These are phyloP conservation scores for Vigna hirtella DNA, from an alignment of 306 rosid species.

Conservation along the genomic window DNA sequence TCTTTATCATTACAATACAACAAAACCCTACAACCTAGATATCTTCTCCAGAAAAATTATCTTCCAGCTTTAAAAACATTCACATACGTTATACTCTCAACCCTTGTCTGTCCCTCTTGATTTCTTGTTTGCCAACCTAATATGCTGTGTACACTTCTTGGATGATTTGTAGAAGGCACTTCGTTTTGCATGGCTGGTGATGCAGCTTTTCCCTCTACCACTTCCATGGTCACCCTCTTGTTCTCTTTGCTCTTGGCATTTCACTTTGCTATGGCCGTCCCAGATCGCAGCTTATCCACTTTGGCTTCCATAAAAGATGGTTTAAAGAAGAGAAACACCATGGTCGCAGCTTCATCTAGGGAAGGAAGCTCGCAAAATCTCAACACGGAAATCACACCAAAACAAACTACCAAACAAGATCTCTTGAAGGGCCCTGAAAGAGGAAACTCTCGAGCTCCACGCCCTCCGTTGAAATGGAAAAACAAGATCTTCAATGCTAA, in stretches of 20 bases:
- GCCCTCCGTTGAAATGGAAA: slow-evolving; percentile 54
- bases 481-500: slow-evolving; percentile 59
- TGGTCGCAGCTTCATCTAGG: slow-evolving; percentile 44
- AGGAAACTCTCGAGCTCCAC: slow-evolving; percentile 39
- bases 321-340: slow-evolving; percentile 27
- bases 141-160: slow-evolving; percentile 31
- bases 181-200: slow-evolving; percentile 71
- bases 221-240: slow-evolving; percentile 45
- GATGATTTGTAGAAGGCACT: slow-evolving; percentile 44
- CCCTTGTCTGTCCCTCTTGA: slow-evolving; percentile 11
- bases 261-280: slow-evolving; percentile 52
- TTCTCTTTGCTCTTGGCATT: slow-evolving; percentile 55
- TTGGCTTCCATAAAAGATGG: slow-evolving; percentile 29
- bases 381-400: slow-evolving; percentile 28
- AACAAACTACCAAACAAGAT: slow-evolving; percentile 30
- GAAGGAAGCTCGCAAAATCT: slow-evolving; percentile 35
- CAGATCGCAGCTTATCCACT: slow-evolving; percentile 36
- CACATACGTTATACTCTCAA: slow-evolving; percentile 1
- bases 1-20: slow-evolving; percentile 37
- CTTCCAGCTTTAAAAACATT: slow-evolving; percentile 16
- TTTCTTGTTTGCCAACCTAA: not conserved
- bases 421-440: slow-evolving; percentile 34
- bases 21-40: slow-evolving; percentile 45
- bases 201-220: slow-evolving; percentile 45
- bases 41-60: slow-evolving; percentile 38